Conservation (phyloP, 495 filamentous ascomycete genomes). For the Letharia lupina region DNA sequence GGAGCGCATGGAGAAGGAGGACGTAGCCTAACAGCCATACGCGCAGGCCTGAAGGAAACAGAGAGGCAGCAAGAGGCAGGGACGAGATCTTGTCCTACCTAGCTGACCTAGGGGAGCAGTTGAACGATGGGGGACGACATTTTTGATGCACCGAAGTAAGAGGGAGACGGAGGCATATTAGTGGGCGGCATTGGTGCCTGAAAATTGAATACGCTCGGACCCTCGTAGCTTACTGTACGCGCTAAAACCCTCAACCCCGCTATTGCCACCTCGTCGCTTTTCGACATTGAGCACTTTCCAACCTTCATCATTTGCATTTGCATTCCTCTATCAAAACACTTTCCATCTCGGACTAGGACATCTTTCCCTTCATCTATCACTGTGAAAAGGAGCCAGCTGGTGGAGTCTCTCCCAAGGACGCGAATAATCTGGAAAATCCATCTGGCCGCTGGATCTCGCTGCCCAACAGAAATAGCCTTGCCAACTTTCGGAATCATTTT, state of each 20-base stretch:
- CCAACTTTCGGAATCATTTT: neutral
- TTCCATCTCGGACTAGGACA: neutral
- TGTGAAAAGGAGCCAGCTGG: conserved; percentile 1
- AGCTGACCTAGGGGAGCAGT: neutral
- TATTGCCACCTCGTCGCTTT: too few species aligned
- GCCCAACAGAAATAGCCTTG: neutral
- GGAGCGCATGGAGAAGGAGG: neutral
- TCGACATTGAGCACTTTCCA: too few species aligned
- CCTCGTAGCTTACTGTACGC: too few species aligned
- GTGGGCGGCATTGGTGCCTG: too few species aligned
- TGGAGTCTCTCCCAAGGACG: neutral
- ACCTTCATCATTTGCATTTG: neutral
- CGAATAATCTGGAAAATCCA: neutral
- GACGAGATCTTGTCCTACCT: neutral
- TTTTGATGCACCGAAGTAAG: neutral
- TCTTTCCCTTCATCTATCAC: neutral
- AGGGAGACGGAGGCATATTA: too few species aligned
- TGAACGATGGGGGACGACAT: neutral
- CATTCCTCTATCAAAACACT: neutral
- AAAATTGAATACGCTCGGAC: too few species aligned
- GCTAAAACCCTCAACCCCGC: too few species aligned
- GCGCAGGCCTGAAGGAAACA: neutral
- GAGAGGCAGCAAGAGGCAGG: neutral
- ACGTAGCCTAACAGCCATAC: neutral
- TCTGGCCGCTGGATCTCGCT: neutral